A percentile compares a stretch with the other conserved stretches of the same genome.
These are phyloP conservation scores for Lentinula novae-zelandiae DNA, from an alignment of 1,284 basidiomycete genomes.

Conservation along the genomic window DNA sequence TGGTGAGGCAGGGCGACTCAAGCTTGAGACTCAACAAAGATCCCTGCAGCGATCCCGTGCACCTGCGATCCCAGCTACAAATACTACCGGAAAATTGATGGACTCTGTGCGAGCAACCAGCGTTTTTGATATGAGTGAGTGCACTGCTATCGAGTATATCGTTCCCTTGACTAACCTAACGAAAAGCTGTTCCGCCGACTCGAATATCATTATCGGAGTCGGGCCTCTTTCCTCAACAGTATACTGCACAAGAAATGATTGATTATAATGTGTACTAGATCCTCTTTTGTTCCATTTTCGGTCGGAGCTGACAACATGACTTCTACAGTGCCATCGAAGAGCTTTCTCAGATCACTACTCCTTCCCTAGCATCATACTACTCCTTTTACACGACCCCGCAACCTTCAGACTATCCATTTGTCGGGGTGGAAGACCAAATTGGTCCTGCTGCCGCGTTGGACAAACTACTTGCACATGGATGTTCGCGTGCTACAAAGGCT, in stretches of 20 bases:
- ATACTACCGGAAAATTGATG: background rate
- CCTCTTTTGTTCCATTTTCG: background rate
- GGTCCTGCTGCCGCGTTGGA: slow-evolving; percentile 53
- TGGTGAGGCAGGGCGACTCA: slow-evolving; percentile 44
- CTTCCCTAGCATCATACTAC: slow-evolving; percentile 59
- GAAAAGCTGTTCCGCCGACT: slow-evolving; percentile 34
- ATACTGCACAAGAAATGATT: slow-evolving; percentile 46
- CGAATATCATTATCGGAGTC: slow-evolving; percentile 46
- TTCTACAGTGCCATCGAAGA: slow-evolving; percentile 48
- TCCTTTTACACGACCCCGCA: slow-evolving; percentile 44
- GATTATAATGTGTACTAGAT: slow-evolving; percentile 61
- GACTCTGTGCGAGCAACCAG: slow-evolving; percentile 1
- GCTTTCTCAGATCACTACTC: slow-evolving; percentile 51
- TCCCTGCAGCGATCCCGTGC: background rate
- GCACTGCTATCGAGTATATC: background rate
- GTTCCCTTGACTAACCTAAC: background rate
- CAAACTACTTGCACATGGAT: slow-evolving; percentile 50
- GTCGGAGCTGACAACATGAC: slow-evolving; percentile 14
- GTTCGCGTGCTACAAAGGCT: slow-evolving; percentile 56
- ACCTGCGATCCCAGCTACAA: background rate
- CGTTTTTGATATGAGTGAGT: slow-evolving; percentile 50
- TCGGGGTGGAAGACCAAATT: slow-evolving; percentile 25
- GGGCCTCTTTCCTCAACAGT: slow-evolving; percentile 56
- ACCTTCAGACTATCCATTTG: slow-evolving; percentile 22
- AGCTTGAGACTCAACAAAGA: slow-evolving; percentile 22